Evolutionary conservation across 805 yeast genomes (phyloP).

Genomic region (Pichia occidentalis): DNA sequence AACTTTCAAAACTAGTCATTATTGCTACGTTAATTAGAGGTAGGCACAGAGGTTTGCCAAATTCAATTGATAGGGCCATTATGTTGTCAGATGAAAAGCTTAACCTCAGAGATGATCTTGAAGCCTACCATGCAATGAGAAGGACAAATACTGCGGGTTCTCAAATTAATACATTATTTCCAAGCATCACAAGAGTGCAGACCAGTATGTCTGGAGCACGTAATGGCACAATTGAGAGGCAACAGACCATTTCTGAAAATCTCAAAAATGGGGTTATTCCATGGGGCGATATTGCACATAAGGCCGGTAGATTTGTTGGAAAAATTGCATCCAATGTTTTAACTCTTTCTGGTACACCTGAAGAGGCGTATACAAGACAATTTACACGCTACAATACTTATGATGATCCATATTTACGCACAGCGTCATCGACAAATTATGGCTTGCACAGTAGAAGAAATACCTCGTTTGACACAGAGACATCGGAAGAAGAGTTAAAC

Average conservation of each 20-base stretch:
- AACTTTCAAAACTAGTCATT: slow-evolving; percentile 73
- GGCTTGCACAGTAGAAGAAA: neutral
- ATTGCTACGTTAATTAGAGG: slow-evolving; percentile 92
- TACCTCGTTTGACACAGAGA: neutral
- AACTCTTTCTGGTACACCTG: slow-evolving; percentile 10
- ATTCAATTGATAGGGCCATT: slow-evolving; percentile 88
- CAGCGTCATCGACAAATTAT: neutral
- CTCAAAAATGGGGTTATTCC: slow-evolving; percentile 10
- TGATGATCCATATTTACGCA: slow-evolving; percentile 3
- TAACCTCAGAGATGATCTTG: slow-evolving; percentile 53
- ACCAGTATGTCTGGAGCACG: slow-evolving; percentile 3
- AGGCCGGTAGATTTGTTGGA: slow-evolving; percentile 4
- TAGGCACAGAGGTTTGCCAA: slow-evolving; percentile 93
- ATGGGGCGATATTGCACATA: slow-evolving; percentile 5
- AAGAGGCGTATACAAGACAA: slow-evolving; percentile 8
- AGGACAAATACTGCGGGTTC: slow-evolving; percentile 21
- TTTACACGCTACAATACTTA: slow-evolving; percentile 7
- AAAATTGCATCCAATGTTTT: slow-evolving; percentile 9
- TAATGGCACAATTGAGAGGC: neutral
- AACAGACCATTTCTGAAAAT: slow-evolving; percentile 10
- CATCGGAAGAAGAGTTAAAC: neutral
- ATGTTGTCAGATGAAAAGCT: slow-evolving; percentile 69
- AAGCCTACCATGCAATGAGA: slow-evolving; percentile 40
- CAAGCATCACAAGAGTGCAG: slow-evolving; percentile 7
- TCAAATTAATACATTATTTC: slow-evolving; percentile 4